Evolutionary conservation across 202 grass and related monocot species (phyloP), one percentile per base, ranked within the genome.

Genomic region (Zoysia matrella): DNA sequence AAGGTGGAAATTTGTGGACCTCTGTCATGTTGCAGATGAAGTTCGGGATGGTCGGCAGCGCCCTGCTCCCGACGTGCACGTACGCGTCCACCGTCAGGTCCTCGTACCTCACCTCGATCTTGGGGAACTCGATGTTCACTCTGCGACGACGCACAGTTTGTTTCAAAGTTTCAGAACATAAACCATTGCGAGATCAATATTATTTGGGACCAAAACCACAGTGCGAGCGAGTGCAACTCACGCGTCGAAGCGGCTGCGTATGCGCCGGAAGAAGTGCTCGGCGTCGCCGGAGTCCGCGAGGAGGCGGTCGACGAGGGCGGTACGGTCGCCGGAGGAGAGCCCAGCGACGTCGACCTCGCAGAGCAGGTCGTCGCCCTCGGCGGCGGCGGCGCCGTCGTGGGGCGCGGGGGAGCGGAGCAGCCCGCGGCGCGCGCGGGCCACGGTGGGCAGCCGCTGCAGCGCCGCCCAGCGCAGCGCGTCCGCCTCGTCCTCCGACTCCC

Each of bases 11-110:
- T 36, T 36, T 36, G 30, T 36, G 30, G 89, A 96, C 96, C 96
- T 99, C 93, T 52, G 87, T 83, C 93, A 99, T 99, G 80, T 99
- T 99, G 69, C 76, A 92, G 79, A 99, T 92, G 89, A 90, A 99
- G 83, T 99, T 99, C 8, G 96, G 93, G 50, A 99, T 99, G 82
- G 96, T 99, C 2, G 96, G 96, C 60, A 99, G 81, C 49, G 96
- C 96, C 79, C 96, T 88, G 88, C 93, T 99, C 69, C 96, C 96
- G 40, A 95, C 93, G 79, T 99, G 96, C 72, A 95, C 93, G 60
- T 89, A 90, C 22, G 96, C 93, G 85, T 95, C 91, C 83, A 96
- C 93, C 55, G 92, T 95, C 44, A 99, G 79, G 71, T 91, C 89
- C 81, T 94, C 87, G 64, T 93, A 99, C 83, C 91, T 82, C 74